These are phyloP conservation scores for Theobroma grandiflorum DNA, from an alignment of 441 rosid genomes.

Conservation along the genomic window DNA sequence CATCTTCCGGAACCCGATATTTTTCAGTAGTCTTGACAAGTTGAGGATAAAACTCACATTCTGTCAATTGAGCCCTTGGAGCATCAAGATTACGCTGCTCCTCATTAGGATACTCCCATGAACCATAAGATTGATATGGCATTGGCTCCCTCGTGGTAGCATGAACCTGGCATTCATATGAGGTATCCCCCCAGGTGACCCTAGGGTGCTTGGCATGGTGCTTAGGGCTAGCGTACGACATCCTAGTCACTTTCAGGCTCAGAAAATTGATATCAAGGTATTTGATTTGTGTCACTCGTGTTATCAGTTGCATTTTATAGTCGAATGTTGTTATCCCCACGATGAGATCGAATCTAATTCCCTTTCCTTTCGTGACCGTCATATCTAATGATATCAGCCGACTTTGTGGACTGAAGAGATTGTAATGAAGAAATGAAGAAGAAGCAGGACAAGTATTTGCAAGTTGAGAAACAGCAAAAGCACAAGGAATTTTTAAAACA, in stretches of 20 bases:
- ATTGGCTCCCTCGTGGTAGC: neutral
- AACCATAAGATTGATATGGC: neutral
- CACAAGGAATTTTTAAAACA: conserved; percentile 3
- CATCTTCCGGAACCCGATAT: conserved; percentile 31
- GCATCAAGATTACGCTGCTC: neutral
- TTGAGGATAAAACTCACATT: neutral
- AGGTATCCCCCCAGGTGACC: conserved; percentile 26
- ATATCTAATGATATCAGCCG: conserved; percentile 7
- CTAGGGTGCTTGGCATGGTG: conserved; percentile 26
- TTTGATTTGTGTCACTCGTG: neutral
- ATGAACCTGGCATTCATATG: conserved; percentile 18
- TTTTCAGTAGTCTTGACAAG: neutral
- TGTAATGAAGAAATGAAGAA: neutral
- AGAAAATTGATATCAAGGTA: neutral
- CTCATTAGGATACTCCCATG: neutral
- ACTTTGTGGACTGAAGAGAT: conserved; percentile 10
- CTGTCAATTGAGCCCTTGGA: conserved; percentile 19
- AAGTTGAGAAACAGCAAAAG: neutral
- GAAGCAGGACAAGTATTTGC: neutral
- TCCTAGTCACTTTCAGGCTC: neutral
- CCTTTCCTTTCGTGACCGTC: conserved; percentile 17
- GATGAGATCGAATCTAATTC: conserved; percentile 52
- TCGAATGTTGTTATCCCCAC: conserved; percentile 1
- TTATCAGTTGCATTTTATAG: conserved; percentile 30
- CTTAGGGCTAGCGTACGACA: conserved; percentile 12